Evolutionary conservation across 2,329 filamentous ascomycete genomes (phyloP), one percentile per base, ranked within the genome.

Genomic region (Scedosporium aurantiacum): DNA sequence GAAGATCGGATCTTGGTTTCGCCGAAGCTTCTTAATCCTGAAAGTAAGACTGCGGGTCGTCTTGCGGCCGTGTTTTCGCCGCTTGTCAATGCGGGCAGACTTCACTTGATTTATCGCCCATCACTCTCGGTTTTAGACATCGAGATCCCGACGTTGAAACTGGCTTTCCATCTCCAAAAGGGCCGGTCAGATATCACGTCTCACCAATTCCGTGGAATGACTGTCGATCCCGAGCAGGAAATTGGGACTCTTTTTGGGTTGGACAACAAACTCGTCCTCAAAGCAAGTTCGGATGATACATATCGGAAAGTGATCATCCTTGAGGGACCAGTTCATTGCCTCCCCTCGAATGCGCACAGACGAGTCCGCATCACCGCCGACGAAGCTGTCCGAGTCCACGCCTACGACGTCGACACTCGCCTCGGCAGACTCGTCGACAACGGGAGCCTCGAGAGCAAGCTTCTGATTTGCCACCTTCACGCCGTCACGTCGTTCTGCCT

Each of bases 381-480:
- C 1, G 63, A 50, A 0, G 47, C 63, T 4, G 54, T 28, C 1
- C 65, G 62, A 3, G 66, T 71, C 5, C 76, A 82, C 55, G 64
- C 70, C 0, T 87, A 82, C 64, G 65, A 68, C 0, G 67, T 88
- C 0, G 79, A 87, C 63, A 55, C 64, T 0, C 68, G 69, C 1
- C 74, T 88, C 0, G 77, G 82, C 0, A 71, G 78, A 2, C 66
- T 88, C 0, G 63, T 74, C 0, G 80, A 81, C 18, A 81, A 78
- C 63, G 79, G 78, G 0, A 79, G 71, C 12, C 56, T 84, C 0
- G 73, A 77, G 10, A 82, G 79, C 67, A 82, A 79, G 59, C 70
- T 88, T 0, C 74, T 77, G 18, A 70, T 83, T 0, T 72, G 72
- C 7, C 79, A 80, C 28, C 68, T 86, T 0, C 82, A 86, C 63